phyloP scores from a whole-genome alignment of 2,329 filamentous ascomycete genomes.

The Cladosporium sp. region DNA sequence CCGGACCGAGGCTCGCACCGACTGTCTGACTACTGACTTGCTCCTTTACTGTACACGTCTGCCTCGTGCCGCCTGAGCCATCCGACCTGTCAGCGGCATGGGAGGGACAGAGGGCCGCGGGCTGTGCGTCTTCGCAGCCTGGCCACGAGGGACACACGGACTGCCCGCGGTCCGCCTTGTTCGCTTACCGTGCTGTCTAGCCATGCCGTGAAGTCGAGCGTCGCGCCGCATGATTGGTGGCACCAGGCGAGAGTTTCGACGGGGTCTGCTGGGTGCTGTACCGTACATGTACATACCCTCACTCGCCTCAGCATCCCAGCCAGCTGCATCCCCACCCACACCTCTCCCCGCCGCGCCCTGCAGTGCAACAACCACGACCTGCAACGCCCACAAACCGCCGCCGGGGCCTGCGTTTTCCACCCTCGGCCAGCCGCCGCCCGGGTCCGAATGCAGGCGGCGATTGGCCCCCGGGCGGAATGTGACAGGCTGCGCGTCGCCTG shows the following conservation, averaged over 20 bases:
- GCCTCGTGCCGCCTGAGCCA: too few species aligned
- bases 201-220: neutral
- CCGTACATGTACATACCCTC: neutral
- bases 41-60: too few species aligned
- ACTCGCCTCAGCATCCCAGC: too few species aligned
- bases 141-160: too few species aligned
- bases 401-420: neutral
- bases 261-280: neutral
- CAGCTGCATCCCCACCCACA: neutral
- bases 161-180: too few species aligned
- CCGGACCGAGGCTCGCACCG: too few species aligned
- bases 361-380: neutral
- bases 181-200: too few species aligned
- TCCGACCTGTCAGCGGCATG: too few species aligned
- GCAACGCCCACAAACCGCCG: neutral
- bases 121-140: too few species aligned
- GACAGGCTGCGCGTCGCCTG: conserved; percentile 3
- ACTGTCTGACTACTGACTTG: too few species aligned
- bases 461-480: neutral
- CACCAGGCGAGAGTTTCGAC: neutral
- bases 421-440: conserved; percentile 2
- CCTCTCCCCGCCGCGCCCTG: neutral
- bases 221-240: conserved; percentile 1
- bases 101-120: too few species aligned
- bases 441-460: neutral